These are phyloP conservation scores for Penicillium coffeae DNA, from an alignment of 495 filamentous ascomycete species.

Conservation along the genomic window DNA sequence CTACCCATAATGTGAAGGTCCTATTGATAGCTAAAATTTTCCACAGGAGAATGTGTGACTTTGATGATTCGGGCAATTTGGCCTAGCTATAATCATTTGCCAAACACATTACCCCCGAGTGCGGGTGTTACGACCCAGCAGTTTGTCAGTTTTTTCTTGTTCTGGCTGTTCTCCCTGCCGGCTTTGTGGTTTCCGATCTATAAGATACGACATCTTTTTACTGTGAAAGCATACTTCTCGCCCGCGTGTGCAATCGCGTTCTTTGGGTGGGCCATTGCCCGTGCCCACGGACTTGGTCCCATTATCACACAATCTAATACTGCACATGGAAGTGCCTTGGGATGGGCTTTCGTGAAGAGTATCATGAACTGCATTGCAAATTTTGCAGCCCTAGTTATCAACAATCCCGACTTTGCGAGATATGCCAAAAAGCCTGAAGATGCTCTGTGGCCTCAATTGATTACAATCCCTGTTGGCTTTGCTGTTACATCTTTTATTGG, in stretches of 20 bases:
- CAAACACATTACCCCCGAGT: slow-evolving; percentile 59
- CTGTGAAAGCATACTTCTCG: slow-evolving; percentile 83
- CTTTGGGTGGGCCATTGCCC: slow-evolving; percentile 85
- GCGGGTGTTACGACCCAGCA: slow-evolving; percentile 75
- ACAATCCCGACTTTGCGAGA: slow-evolving; percentile 86
- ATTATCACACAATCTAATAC: slow-evolving; percentile 70
- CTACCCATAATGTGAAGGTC: too few relatives aligned
- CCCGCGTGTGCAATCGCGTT: slow-evolving; percentile 79
- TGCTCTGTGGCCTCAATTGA: slow-evolving; percentile 82
- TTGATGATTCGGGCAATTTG: slow-evolving; percentile 83
- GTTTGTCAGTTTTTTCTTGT: slow-evolving; percentile 78
- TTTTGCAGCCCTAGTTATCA: slow-evolving; percentile 76
- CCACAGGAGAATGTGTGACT: slow-evolving; percentile 69
- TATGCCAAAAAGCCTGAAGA: slow-evolving; percentile 79
- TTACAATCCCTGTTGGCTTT: slow-evolving; percentile 84
- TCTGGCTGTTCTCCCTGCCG: slow-evolving; percentile 76
- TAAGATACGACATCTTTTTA: slow-evolving; percentile 77
- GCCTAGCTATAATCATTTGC: slow-evolving; percentile 61
- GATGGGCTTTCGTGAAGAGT: slow-evolving; percentile 77
- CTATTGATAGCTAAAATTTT: not conserved
- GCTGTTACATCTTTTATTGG: slow-evolving; percentile 89
- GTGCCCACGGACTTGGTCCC: slow-evolving; percentile 79
- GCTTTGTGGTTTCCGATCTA: slow-evolving; percentile 71
- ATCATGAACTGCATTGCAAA: slow-evolving; percentile 91
- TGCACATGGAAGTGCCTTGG: slow-evolving; percentile 63